Base-by-base conservation (phyloP, 768 basidiomycete genomes). In the Trametes coccinea region DNA sequence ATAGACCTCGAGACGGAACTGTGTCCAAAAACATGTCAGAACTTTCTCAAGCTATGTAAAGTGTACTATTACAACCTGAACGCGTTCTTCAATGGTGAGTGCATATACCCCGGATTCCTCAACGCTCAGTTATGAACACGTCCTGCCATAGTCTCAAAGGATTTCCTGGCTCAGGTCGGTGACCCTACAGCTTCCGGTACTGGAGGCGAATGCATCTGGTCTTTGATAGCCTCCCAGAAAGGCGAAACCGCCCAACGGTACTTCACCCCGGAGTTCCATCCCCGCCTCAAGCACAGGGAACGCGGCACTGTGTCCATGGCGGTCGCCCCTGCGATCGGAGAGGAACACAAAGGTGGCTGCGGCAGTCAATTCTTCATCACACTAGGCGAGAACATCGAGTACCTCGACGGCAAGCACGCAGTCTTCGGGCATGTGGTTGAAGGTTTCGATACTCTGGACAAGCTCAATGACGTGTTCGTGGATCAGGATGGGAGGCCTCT, bases 321-420 rank as follows among this genome's bases (percentile, higher is more conserved):
- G 7, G 86, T 98, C 9, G 92, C 96, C 2, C 94, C 94, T n/a
- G 78, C 85, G 0, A 66, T 89, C 11, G 87, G 85, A 53, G 85
- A 82, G 3, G 78, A 84, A 33, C 69, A 65, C 30, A 72, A 72
- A 16, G 90, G 84, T n/a, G 90, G 95, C 13, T 94, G 93, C 67
- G 96, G 94, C 10, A 92, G 90, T 67, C 97, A 98, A 70, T 99
- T 98, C 79, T 99, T 98, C 76, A 84, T 99, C 69, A 99, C 97
- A 0, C 82, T 99, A 2, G 87, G 81, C 10, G 90, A 95, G 67
- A 86, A 87, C 61, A 91, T 97, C 72, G 95, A 97, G 62, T 98
- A 98, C 72, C 84, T 99, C 52, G 96, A 99, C 67, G 93, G 94
- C 47, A 88, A 87, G 70, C 76, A 98, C 69, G 90, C 93, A 0